Percentiles rank a stretch among this genome's conserved stretches.
Conservation (phyloP, 306 rosid genomes). For the Cicer bijugum region DNA sequence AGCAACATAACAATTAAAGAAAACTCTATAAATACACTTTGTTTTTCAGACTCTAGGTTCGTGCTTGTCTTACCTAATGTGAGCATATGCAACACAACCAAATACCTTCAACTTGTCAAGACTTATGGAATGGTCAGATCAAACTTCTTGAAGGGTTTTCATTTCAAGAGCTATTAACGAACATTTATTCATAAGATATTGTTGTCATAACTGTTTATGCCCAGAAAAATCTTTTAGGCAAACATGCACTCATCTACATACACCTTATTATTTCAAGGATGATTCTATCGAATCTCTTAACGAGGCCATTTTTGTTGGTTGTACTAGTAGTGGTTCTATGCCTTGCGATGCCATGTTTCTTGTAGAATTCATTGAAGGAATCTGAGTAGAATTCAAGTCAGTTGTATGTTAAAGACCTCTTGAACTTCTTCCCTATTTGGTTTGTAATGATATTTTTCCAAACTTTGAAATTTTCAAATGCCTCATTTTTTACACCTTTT, state of each 20-base stretch:
- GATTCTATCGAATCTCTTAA: background rate
- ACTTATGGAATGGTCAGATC: too few species aligned
- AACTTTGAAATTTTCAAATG: background rate
- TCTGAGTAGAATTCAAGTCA: background rate
- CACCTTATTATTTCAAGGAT: background rate
- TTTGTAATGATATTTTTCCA: background rate
- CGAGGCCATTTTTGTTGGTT: background rate
- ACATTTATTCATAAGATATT: too few species aligned
- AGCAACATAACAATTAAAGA: too few species aligned
- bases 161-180: too few species aligned
- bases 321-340: background rate
- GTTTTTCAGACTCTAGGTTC: too few species aligned
- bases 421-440: background rate
- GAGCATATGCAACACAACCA: too few species aligned
- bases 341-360: background rate
- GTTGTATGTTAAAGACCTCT: background rate
- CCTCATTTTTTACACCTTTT: background rate
- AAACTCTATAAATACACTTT: too few species aligned
- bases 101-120: too few species aligned
- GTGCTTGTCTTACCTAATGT: too few species aligned
- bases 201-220: background rate
- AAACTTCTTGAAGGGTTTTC: too few species aligned
- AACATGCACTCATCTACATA: background rate
- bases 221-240: background rate
- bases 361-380: background rate